Percentiles rank a stretch among this genome's conserved stretches.
Conservation (phyloP, 1,284 basidiomycete species). For the Irpex lacteus region DNA sequence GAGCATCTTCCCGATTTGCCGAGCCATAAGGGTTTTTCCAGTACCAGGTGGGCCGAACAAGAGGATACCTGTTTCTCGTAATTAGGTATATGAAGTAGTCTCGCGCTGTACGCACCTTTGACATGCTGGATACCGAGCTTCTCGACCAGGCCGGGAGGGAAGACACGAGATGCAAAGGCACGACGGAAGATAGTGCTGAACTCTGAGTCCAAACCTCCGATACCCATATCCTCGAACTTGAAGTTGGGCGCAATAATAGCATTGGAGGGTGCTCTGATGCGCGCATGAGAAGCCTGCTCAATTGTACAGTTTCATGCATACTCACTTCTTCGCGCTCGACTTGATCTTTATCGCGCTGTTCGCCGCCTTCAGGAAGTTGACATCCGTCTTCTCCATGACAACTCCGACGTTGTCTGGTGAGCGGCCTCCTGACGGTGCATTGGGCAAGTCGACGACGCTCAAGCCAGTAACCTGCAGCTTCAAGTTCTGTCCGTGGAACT, state of each 20-base stretch:
- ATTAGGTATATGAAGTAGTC: neutral
- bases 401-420: slow-evolving; percentile 59
- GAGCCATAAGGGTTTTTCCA: slow-evolving; percentile 97
- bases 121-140: slow-evolving; percentile 99
- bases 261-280: slow-evolving; percentile 78
- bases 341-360: slow-evolving; percentile 87
- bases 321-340: slow-evolving; percentile 85
- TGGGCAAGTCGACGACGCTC: slow-evolving; percentile 65
- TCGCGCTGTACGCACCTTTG: slow-evolving; percentile 61
- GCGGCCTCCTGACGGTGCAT: slow-evolving; percentile 35
- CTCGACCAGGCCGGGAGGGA: slow-evolving; percentile 94
- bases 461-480: slow-evolving; percentile 73
- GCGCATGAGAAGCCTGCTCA: neutral
- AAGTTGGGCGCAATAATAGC: slow-evolving; percentile 98
- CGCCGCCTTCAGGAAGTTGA: slow-evolving; percentile 86
- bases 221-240: slow-evolving; percentile 99
- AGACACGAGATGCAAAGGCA: slow-evolving; percentile 97
- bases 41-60: slow-evolving; percentile 97
- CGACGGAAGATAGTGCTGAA: slow-evolving; percentile 98
- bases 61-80: slow-evolving; percentile 68
- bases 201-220: slow-evolving; percentile 95
- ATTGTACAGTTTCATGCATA: slow-evolving; percentile 2
- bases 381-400: slow-evolving; percentile 87
- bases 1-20: slow-evolving; percentile 99
- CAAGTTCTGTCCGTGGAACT: slow-evolving; percentile 88